phyloP scores from a whole-genome alignment of 345 rosid genomes.

The Dovyalis caffra region DNA sequence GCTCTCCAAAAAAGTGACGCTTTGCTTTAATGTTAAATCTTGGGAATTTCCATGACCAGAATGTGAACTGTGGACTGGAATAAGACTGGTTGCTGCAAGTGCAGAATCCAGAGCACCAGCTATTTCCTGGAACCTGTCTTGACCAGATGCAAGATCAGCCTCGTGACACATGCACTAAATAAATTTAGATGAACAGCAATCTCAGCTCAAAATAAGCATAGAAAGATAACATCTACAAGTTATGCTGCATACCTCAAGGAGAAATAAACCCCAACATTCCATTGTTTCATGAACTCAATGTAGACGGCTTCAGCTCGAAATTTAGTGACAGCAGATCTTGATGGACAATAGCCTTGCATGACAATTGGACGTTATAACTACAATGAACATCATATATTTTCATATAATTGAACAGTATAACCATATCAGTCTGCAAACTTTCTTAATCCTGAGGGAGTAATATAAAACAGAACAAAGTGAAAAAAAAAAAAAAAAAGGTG shows the following conservation, averaged over 20 bases:
- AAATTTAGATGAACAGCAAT: neutral
- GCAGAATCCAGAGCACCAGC: conserved; percentile 90
- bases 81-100: conserved; percentile 59
- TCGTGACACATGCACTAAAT: neutral
- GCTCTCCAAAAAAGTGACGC: conserved; percentile 75
- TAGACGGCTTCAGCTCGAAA: conserved; percentile 73
- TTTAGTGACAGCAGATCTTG: conserved; percentile 87
- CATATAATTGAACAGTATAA: neutral
- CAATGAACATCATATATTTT: conserved; percentile 21
- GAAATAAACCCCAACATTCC: conserved; percentile 96
- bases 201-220: neutral
- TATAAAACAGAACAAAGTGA: neutral
- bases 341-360: conserved; percentile 92
- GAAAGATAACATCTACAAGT: conserved; percentile 8
- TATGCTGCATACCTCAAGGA: conserved; percentile 66
- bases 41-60: conserved; percentile 39
- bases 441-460: conserved; percentile 11
- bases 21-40: conserved; percentile 68
- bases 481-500: neutral
- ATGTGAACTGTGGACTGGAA: conserved; percentile 52
- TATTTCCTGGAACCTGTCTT: conserved; percentile 91
- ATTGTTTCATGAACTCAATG: conserved; percentile 86
- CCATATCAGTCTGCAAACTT: conserved; percentile 14
- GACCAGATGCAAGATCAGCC: conserved; percentile 16
- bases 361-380: conserved; percentile 41